Evolutionary conservation across 208 protist genomes (phyloP).

Genomic region (Leishmania lainsoni): DNA sequence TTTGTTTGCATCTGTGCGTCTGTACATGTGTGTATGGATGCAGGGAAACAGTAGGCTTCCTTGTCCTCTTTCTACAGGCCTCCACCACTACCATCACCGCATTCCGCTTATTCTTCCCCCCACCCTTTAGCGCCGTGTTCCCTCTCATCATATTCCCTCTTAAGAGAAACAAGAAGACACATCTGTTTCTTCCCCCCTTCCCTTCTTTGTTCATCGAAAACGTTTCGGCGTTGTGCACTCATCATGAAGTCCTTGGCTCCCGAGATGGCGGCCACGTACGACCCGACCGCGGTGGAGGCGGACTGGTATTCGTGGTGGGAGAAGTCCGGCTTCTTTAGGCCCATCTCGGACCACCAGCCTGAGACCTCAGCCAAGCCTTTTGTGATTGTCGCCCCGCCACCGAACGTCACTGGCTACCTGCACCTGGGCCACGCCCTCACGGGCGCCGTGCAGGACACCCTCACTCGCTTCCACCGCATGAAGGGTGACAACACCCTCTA

Average conservation of each 20-base stretch:
- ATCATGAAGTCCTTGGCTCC: slow-evolving; percentile 78
- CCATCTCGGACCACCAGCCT: slow-evolving; percentile 73
- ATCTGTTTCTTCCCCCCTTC: neutral
- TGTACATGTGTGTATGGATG: neutral
- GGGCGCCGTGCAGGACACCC: slow-evolving; percentile 94
- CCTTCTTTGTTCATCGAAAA: slow-evolving; percentile 8
- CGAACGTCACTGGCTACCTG: slow-evolving; percentile 99
- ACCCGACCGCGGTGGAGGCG: slow-evolving; percentile 95
- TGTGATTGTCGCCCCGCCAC: slow-evolving; percentile 98
- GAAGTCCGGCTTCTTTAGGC: slow-evolving; percentile 95
- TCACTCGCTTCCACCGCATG: slow-evolving; percentile 97
- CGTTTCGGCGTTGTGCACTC: slow-evolving; percentile 59
- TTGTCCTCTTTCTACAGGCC: neutral
- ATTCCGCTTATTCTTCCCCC: too few relatives aligned
- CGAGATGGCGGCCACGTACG: slow-evolving; percentile 93
- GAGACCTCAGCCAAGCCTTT: slow-evolving; percentile 85
- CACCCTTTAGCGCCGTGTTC: neutral
- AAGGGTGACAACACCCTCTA: slow-evolving; percentile 97
- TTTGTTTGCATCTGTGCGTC: neutral
- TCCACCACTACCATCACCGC: neutral
- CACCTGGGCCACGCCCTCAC: slow-evolving; percentile 99
- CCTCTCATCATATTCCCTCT: neutral
- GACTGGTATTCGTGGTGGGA: slow-evolving; percentile 99
- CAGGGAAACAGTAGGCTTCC: neutral
- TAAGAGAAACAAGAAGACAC: neutral